Evolutionary conservation across 179 eudicot species (phyloP).

Genomic region (Patellifolia procumbens): DNA sequence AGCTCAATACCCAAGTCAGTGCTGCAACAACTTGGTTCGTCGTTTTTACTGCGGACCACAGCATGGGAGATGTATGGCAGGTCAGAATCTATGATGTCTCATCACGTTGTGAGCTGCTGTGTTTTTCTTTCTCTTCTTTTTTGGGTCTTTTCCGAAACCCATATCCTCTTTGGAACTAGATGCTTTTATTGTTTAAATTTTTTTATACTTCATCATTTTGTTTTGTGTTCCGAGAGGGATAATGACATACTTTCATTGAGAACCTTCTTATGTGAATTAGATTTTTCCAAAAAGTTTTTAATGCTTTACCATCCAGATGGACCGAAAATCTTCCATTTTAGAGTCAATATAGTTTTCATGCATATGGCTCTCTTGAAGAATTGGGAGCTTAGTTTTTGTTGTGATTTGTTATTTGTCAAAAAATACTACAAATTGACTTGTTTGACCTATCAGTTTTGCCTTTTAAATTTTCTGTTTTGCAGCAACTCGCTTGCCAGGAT

Average conservation of each 20-base stretch:
- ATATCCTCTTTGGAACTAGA: not conserved
- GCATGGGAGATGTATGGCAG: constrained; percentile 97
- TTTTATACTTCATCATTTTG: not conserved
- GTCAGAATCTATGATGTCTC: constrained; percentile 39
- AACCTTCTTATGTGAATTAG: not conserved
- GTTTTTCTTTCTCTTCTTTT: not conserved
- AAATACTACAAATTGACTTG: not conserved
- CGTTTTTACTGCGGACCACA: constrained; percentile 77
- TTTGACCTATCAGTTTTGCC: constrained; percentile 4
- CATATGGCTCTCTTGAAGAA: not conserved
- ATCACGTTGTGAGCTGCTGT: not conserved
- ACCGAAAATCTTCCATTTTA: not conserved
- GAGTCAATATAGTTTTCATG: not conserved
- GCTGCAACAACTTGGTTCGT: constrained; percentile 72
- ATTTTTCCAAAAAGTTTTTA: not conserved
- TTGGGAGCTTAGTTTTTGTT: not conserved
- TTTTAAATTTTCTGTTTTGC: constrained; percentile 25
- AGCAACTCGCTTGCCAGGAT: constrained; percentile 86
- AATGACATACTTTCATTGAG: not conserved
- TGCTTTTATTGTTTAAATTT: not conserved
- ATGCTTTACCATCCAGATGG: not conserved
- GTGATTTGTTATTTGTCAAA: constrained; percentile 1
- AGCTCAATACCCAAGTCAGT: constrained; percentile 76
- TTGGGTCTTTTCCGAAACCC: constrained; percentile 7
- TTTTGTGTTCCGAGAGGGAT: not conserved